Evolutionary conservation across 768 basidiomycete genomes (phyloP), one percentile per base, ranked within the genome.

Genomic region (Omphalotus guepiniiformis): DNA sequence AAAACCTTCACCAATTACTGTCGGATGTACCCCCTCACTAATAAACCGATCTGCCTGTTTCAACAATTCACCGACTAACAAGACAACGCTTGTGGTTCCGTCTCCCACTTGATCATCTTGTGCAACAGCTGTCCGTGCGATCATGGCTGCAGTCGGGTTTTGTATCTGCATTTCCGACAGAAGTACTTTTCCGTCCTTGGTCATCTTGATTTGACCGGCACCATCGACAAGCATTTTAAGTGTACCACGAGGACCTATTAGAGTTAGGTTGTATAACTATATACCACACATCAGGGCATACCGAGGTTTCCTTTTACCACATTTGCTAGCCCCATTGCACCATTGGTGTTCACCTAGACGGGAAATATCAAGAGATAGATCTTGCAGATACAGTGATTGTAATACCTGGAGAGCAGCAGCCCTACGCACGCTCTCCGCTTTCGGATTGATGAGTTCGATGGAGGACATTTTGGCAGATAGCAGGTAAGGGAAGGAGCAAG

Each of bases 181-280:
- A 47, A 99, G 71, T 34, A 97, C 95, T 72, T 99, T 99, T 53
- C 96, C 96, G 61, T 98, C 96, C 75, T 98, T 99, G 54, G 96
- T 98, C 90, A 99, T 94, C 79, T 98, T 99, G 67, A 99, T 94
- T 71, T 93, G 90, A 8, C 96, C 96, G 12, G 94, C 77, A 48
- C 96, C 96, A 67, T 98, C 96, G 35, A 99, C 96, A 43, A 99
- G 83, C 95, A 99, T 98, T 76, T 99, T 99, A 56, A 97, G 79
- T 0, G 96, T 98, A 50, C 96, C 96, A 68, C 95, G 75, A 16
- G 96, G 96, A 38, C 95, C 94, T 95, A 53, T 42, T 43, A 30
- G 35, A 55, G 41, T 42, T 50, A 53, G 26, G 48, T 41, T 40
- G 41, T 45, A 11, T 28, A 27, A 12, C 13, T 22, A 40, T 21